Evolutionary conservation across 768 basidiomycete species (phyloP).

Genomic region (Amanita rimosa): DNA sequence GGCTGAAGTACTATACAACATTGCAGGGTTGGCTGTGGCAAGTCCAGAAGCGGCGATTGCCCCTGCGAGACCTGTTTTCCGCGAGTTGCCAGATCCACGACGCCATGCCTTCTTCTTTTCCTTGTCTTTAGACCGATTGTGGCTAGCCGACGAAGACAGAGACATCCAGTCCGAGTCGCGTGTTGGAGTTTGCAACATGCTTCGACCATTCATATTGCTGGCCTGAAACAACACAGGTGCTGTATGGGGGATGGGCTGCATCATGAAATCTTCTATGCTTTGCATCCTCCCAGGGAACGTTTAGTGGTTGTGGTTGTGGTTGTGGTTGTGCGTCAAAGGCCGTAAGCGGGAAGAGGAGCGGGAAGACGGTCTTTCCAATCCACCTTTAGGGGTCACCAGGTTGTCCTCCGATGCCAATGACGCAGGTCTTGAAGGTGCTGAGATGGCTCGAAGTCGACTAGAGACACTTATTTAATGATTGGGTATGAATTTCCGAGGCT

Average conservation of each 20-base stretch:
- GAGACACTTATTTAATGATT: neutral
- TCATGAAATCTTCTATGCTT: neutral
- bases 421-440: conserved; percentile 7
- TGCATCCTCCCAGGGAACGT: conserved; percentile 24
- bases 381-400: conserved; percentile 4
- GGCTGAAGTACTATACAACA: conserved; percentile 27
- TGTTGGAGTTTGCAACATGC: conserved; percentile 10
- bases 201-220: conserved; percentile 6
- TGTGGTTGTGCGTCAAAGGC: conserved; percentile 2
- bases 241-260: neutral
- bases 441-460: conserved; percentile 3
- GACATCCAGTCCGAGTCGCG: conserved; percentile 15
- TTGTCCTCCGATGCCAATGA: conserved; percentile 1
- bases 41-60: conserved; percentile 58
- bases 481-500: neutral
- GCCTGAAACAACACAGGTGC: conserved; percentile 1
- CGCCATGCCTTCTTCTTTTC: conserved; percentile 33
- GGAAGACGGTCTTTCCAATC: neutral
- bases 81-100: conserved; percentile 21
- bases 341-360: conserved; percentile 5
- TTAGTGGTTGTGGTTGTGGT: conserved; percentile 9
- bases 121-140: conserved; percentile 15
- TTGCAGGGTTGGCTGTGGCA: conserved; percentile 49
- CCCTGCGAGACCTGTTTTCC: conserved; percentile 51
- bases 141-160: conserved; percentile 8